Conservation (phyloP, 768 basidiomycete species). For the Lactarius pseudohatsudake region DNA sequence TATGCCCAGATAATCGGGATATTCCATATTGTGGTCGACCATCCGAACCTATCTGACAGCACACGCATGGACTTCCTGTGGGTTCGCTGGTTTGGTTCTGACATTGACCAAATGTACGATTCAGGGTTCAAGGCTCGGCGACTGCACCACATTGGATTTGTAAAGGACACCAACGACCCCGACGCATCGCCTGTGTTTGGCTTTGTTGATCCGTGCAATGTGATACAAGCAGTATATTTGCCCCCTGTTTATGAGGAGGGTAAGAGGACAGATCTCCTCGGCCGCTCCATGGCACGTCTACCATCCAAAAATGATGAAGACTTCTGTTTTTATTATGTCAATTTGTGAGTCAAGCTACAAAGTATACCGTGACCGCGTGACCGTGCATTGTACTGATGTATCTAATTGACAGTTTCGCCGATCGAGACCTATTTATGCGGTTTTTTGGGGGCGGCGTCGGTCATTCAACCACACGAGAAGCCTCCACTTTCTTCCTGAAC, state of each 20-base stretch:
- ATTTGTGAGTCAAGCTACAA: slow-evolving; percentile 3
- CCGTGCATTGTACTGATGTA: too few relatives aligned
- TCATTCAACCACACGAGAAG: not conserved
- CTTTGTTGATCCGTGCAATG: slow-evolving; percentile 39
- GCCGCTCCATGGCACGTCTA: too few relatives aligned
- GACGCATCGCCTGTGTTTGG: slow-evolving; percentile 33
- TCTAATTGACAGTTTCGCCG: not conserved
- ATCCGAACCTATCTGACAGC: too few relatives aligned
- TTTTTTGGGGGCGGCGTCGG: slow-evolving; percentile 6
- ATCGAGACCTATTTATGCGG: slow-evolving; percentile 12
- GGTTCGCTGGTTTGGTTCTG: slow-evolving; percentile 37
- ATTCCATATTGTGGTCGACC: slow-evolving; percentile 33
- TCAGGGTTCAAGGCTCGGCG: slow-evolving; percentile 2
- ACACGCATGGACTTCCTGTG: too few relatives aligned
- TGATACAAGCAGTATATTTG: slow-evolving; percentile 37
- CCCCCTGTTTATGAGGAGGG: slow-evolving; percentile 36
- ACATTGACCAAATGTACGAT: slow-evolving; percentile 7
- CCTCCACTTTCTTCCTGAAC: too few relatives aligned
- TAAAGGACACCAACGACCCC: slow-evolving; percentile 8
- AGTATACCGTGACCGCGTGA: too few relatives aligned
- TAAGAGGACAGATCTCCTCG: slow-evolving; percentile 16
- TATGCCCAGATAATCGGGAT: slow-evolving; percentile 37
- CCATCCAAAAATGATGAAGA: slow-evolving; percentile 1
- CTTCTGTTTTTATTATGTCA: not conserved
- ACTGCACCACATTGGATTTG: slow-evolving; percentile 32